Percentiles rank a stretch among this genome's conserved stretches.
phyloP scores from a whole-genome alignment of 176 grass and related monocot species.

The maize (Zea mays) region DNA sequence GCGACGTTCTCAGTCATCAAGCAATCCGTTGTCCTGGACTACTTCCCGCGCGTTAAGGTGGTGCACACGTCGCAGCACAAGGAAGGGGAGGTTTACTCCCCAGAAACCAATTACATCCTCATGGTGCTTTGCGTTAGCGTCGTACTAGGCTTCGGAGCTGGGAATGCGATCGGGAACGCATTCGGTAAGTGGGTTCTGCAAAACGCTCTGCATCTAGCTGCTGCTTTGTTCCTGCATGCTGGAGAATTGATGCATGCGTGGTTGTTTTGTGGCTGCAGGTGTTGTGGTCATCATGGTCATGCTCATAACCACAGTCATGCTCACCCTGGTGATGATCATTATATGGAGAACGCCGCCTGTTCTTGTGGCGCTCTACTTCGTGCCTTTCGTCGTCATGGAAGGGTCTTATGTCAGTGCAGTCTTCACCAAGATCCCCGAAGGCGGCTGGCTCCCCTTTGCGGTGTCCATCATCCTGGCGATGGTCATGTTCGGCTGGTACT shows the following conservation, averaged over 20 bases:
- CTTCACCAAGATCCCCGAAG: constrained; percentile 73
- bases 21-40: constrained; percentile 75
- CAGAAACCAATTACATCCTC: constrained; percentile 85
- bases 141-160: constrained; percentile 69
- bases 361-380: constrained; percentile 54
- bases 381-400: constrained; percentile 65
- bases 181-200: constrained; percentile 57
- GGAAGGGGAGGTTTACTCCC: constrained; percentile 90
- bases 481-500: constrained; percentile 85
- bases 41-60: constrained; percentile 84
- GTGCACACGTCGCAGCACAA: constrained; percentile 75
- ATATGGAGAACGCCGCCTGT: constrained; percentile 58
- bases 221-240: not conserved
- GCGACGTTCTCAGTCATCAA: constrained; percentile 93
- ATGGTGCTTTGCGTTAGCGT: constrained; percentile 78
- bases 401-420: constrained; percentile 64
- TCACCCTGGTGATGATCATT: constrained; percentile 81
- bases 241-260: not conserved
- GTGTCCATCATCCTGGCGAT: constrained; percentile 65
- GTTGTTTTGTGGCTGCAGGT: constrained; percentile 56
- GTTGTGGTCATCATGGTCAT: constrained; percentile 86
- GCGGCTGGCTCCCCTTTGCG: constrained; percentile 79
- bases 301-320: constrained; percentile 82
- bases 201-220: not conserved
- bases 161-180: constrained; percentile 79